These are phyloP conservation scores for Eutrema yunnanense DNA, from an alignment of 345 rosid species.

Conservation along the genomic window DNA sequence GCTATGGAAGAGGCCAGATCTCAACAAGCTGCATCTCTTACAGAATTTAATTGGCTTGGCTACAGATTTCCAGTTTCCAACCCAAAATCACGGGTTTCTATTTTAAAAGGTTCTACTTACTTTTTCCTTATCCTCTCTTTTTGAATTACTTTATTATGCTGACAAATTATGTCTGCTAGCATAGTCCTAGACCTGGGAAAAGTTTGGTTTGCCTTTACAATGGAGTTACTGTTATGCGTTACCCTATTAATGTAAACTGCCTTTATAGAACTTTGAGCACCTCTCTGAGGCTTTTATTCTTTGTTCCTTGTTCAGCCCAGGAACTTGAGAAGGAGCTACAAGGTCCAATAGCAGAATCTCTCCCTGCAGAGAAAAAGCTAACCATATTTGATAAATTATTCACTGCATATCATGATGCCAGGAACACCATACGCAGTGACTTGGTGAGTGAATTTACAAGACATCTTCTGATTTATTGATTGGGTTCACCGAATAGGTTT, in stretches of 20 bases:
- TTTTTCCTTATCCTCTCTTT: slow-evolving; percentile 2
- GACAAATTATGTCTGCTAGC: neutral
- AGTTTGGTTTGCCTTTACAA: neutral
- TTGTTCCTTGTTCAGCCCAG: slow-evolving; percentile 60
- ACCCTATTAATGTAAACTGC: neutral
- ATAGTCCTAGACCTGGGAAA: neutral
- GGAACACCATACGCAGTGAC: slow-evolving; percentile 89
- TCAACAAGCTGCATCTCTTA: slow-evolving; percentile 95
- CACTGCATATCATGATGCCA: slow-evolving; percentile 89
- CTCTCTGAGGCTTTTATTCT: slow-evolving; percentile 19
- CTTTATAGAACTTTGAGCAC: slow-evolving; percentile 6
- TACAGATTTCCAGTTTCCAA: slow-evolving; percentile 83
- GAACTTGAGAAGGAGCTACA: slow-evolving; percentile 95
- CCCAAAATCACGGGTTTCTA: slow-evolving; percentile 91
- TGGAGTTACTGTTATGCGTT: neutral
- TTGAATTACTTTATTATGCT: neutral
- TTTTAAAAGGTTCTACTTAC: slow-evolving; percentile 66
- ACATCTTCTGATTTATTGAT: neutral
- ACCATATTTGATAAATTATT: slow-evolving; percentile 75
- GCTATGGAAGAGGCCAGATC: slow-evolving; percentile 98
- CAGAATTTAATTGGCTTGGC: slow-evolving; percentile 96
- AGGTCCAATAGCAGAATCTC: slow-evolving; percentile 62
- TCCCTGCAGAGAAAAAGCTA: slow-evolving; percentile 77
- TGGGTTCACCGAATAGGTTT: neutral
- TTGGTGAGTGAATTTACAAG: slow-evolving; percentile 49